Evolutionary conservation across 352 stramenopile genomes (phyloP).

Genomic region (Pythium pyrilobum): DNA sequence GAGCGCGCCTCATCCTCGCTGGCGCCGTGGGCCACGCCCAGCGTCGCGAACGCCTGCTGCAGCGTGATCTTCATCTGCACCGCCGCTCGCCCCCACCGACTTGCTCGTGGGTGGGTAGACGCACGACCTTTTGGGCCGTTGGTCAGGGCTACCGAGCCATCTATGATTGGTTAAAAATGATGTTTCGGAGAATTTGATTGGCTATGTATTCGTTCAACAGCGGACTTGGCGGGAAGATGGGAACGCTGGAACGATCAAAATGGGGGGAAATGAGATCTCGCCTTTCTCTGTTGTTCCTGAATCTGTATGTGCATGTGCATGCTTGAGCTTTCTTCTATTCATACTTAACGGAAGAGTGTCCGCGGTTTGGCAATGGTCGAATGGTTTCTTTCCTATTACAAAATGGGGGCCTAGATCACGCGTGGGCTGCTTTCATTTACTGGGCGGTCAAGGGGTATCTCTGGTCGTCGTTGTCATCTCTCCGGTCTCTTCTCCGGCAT

Average conservation of each 20-base stretch:
- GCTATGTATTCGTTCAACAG: neutral
- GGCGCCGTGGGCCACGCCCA: slow-evolving; percentile 38
- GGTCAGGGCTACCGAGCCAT: no score
- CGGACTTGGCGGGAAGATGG: neutral
- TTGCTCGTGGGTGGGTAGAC: neutral
- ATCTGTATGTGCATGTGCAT: neutral
- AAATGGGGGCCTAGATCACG: slow-evolving; percentile 4
- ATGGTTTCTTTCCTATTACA: neutral
- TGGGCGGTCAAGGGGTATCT: slow-evolving; percentile 11
- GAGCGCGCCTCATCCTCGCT: slow-evolving; percentile 43
- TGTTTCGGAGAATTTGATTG: neutral
- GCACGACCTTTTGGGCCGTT: slow-evolving; percentile 11
- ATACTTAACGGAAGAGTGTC: no score
- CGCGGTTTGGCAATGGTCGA: no score
- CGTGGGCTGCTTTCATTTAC: slow-evolving; percentile 1
- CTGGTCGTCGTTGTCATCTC: slow-evolving; percentile 22
- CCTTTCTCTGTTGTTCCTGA: neutral
- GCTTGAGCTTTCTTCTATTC: no score
- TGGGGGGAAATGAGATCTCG: no score
- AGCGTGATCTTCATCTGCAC: slow-evolving; percentile 27
- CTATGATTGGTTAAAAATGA: neutral
- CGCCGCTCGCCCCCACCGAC: neutral
- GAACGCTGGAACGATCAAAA: neutral
- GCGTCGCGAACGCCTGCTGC: slow-evolving; percentile 33
- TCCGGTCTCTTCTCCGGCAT: slow-evolving; percentile 10